A percentile compares a stretch with the other conserved stretches of the same genome.
Evolutionary conservation across 2,329 filamentous ascomycete genomes (phyloP).

Genomic region (Anthostomella pinea): DNA sequence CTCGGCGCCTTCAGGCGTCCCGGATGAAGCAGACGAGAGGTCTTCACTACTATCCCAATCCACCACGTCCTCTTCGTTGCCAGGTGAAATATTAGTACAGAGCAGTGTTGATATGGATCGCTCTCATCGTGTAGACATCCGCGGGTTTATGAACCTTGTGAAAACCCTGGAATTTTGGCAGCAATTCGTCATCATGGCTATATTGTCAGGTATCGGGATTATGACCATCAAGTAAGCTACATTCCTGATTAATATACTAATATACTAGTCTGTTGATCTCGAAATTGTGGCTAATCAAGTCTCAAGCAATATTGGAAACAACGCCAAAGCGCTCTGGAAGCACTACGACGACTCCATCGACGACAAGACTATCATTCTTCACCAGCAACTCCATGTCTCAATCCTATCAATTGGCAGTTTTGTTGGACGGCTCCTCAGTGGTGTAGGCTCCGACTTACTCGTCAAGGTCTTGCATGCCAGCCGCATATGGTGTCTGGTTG

Average conservation of each 20-base stretch:
- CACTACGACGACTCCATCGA: slow-evolving; percentile 73
- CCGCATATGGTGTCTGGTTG: slow-evolving; percentile 86
- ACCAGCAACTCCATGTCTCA: slow-evolving; percentile 89
- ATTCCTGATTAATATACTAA: no score
- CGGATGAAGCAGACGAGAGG: slow-evolving; percentile 62
- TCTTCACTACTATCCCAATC: slow-evolving; percentile 75
- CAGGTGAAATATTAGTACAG: slow-evolving; percentile 50
- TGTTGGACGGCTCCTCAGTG: slow-evolving; percentile 72
- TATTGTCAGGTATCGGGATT: slow-evolving; percentile 88
- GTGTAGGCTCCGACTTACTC: slow-evolving; percentile 87
- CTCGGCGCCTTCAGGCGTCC: slow-evolving; percentile 15
- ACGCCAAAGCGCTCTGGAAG: slow-evolving; percentile 83
- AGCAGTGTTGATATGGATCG: slow-evolving; percentile 67
- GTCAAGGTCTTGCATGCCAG: slow-evolving; percentile 77
- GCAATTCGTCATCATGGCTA: slow-evolving; percentile 79
- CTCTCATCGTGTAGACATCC: slow-evolving; percentile 85
- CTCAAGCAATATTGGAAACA: slow-evolving; percentile 89
- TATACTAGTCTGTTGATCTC: no score
- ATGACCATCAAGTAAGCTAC: slow-evolving; percentile 97
- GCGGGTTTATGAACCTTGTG: slow-evolving; percentile 75
- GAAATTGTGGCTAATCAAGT: no score
- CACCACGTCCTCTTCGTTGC: slow-evolving; percentile 46
- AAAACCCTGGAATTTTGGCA: slow-evolving; percentile 82
- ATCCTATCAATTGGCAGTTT: slow-evolving; percentile 91
- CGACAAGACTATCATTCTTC: slow-evolving; percentile 72